Conservation (phyloP, 208 protist species). For the Novymonas esmeraldas region DNA sequence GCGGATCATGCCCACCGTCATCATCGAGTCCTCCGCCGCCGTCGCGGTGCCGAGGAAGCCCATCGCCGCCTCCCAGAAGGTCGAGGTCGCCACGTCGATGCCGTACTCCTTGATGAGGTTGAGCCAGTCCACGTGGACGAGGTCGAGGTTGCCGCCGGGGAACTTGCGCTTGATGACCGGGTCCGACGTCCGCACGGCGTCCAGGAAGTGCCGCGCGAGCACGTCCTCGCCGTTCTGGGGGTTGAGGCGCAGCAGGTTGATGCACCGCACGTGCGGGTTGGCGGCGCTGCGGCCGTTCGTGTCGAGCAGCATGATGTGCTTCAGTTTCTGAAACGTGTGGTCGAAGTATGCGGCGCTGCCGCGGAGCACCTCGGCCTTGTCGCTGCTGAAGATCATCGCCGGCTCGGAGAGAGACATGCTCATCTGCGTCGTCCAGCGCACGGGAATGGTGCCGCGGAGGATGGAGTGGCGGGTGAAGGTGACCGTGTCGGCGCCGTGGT, state of each 20-base stretch:
- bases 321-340: slow-evolving; percentile 51
- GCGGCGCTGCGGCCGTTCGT: slow-evolving; percentile 22
- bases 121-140: slow-evolving; percentile 87
- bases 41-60: slow-evolving; percentile 51
- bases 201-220: slow-evolving; percentile 67
- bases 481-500: slow-evolving; percentile 40
- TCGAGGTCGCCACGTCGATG: slow-evolving; percentile 61
- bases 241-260: slow-evolving; percentile 80
- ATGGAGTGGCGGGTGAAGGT: slow-evolving; percentile 73
- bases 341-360: slow-evolving; percentile 74
- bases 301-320: slow-evolving; percentile 65
- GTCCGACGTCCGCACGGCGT: slow-evolving; percentile 57
- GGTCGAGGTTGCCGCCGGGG: slow-evolving; percentile 53
- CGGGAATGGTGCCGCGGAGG: slow-evolving; percentile 82
- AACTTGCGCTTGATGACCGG: slow-evolving; percentile 39
- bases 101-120: slow-evolving; percentile 77
- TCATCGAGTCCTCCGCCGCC: slow-evolving; percentile 52
- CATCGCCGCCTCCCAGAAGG: slow-evolving; percentile 70
- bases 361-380: slow-evolving; percentile 65
- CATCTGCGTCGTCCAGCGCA: slow-evolving; percentile 82
- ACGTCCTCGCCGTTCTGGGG: slow-evolving; percentile 65
- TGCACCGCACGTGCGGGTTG: slow-evolving; percentile 69
- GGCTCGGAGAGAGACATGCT: slow-evolving; percentile 73
- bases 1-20: slow-evolving; percentile 72
- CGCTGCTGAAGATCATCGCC: slow-evolving; percentile 77